phyloP scores from a whole-genome alignment of 2,329 filamentous ascomycete species.

The Macrophomina phaseolina region DNA sequence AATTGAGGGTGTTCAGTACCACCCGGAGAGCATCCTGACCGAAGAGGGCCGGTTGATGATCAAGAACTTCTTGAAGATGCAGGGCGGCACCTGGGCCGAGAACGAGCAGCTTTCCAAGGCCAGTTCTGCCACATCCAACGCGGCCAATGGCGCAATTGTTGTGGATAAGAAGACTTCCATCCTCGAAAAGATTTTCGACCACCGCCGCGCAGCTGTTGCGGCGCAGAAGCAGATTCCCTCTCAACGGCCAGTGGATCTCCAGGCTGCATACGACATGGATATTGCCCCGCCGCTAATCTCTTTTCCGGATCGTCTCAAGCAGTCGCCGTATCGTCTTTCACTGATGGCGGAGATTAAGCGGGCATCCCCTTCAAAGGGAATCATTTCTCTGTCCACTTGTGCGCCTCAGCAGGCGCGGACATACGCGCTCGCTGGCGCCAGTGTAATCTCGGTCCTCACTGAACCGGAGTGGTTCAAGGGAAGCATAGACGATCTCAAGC shows the following conservation, averaged over 20 bases:
- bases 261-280: conserved; percentile 84
- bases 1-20: conserved; percentile 97
- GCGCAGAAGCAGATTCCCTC: conserved; percentile 86
- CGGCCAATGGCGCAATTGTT: conserved; percentile 32
- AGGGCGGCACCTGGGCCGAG: conserved; percentile 89
- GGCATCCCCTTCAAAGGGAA: conserved; percentile 93
- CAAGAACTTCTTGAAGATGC: conserved; percentile 86
- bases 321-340: conserved; percentile 86
- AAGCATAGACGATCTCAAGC: conserved; percentile 88
- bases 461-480: conserved; percentile 99
- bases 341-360: conserved; percentile 98
- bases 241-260: conserved; percentile 79
- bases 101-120: conserved; percentile 63
- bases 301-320: conserved; percentile 77
- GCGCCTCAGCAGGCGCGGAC: conserved; percentile 88
- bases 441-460: conserved; percentile 96
- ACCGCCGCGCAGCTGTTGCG: conserved; percentile 75
- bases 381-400: conserved; percentile 85
- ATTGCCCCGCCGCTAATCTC: conserved; percentile 83
- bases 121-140: conserved; percentile 39
- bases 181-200: conserved; percentile 86
- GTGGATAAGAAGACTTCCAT: conserved; percentile 78
- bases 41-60: conserved; percentile 88
- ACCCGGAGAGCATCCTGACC: conserved; percentile 95
- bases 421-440: conserved; percentile 92